Evolutionary conservation across 2,329 filamentous ascomycete species (phyloP), one percentile per base, ranked within the genome.

Genomic region (Clonostachys rosea): DNA sequence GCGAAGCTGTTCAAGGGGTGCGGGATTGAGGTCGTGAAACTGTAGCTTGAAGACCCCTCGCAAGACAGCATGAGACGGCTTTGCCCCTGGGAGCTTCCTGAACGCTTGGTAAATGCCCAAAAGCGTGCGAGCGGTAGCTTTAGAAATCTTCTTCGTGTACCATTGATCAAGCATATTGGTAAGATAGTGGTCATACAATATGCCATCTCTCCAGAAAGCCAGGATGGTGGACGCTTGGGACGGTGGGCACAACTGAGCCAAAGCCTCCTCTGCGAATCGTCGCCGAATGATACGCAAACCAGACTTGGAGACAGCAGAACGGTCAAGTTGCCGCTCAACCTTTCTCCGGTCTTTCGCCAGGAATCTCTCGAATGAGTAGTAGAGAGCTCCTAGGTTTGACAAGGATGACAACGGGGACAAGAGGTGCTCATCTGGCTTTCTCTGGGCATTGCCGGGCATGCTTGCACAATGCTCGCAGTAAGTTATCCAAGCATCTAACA

Each of bases 111-210:
- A 81, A 10, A 77, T 64, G 3, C 68, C 57, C 0, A 60, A 55
- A 1, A 75, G 62, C 30, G 69, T 57, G 24, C 59, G 55, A 12
- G 62, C 50, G 43, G 44, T 65, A 54, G 39, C 56, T 34, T 50
- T 59, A 9, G 55, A 47, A 37, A 65, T 59, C n/a, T 52, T 30
- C 6, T 59, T 59, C 41, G 47, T 54, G 49, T 52, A 61, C 52
- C 49, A 63, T 30, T 52, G 62, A 51, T 43, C 53, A 34, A 68
- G 49, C 52, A 68, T 62, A 10, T 49, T 46, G 10, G 59, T 53
- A 17, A 81, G 59, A 49, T 74, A 76, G 5, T 65, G 58, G 46
- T 75, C 68, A 52, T 74, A 79, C 8, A 71, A 57, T 0, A 56
- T 41, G 2, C 54, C 50, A 41, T 77, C 67, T 11, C 64, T 54